phyloP scores from a whole-genome alignment of 2,329 filamentous ascomycete species.

The Beauveria australis region DNA sequence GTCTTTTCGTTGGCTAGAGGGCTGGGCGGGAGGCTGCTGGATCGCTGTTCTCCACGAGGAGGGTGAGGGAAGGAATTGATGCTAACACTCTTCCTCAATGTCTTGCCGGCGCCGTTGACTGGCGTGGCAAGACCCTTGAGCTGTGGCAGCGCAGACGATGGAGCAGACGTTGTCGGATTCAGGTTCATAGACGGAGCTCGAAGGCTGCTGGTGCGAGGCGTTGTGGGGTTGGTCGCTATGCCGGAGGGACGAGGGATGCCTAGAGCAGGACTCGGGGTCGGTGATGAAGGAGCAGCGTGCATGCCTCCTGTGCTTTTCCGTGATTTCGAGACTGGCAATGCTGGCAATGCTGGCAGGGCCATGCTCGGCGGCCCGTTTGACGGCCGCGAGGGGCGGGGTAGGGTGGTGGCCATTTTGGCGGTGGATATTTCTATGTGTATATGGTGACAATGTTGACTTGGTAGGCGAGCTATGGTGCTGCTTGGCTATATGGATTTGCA shows the following conservation, averaged over 20 bases:
- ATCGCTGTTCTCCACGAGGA: constrained; percentile 56
- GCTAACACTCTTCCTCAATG: constrained; percentile 79
- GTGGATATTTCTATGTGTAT: background rate
- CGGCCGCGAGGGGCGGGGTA: constrained; percentile 59
- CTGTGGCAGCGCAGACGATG: constrained; percentile 46
- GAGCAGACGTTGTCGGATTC: constrained; percentile 45
- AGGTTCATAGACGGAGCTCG: constrained; percentile 49
- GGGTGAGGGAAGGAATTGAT: constrained; percentile 92
- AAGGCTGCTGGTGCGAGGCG: constrained; percentile 45
- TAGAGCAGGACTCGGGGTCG: background rate
- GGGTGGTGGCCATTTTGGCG: constrained; percentile 45
- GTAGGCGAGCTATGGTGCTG: background rate
- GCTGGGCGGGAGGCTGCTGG: constrained; percentile 54
- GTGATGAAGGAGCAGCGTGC: constrained; percentile 24
- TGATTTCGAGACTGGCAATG: constrained; percentile 64
- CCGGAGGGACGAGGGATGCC: background rate
- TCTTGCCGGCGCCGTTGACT: constrained; percentile 54
- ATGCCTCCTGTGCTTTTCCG: constrained; percentile 54
- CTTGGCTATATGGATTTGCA: background rate
- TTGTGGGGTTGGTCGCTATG: constrained; percentile 34
- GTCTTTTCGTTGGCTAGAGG: constrained; percentile 45
- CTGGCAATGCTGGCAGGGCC: constrained; percentile 67
- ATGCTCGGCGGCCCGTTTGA: constrained; percentile 63
- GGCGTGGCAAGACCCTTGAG: constrained; percentile 43
- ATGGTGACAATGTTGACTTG: constrained; percentile 5